Conservation (phyloP, 768 basidiomycete species). For the Kwoniella heveanensis region DNA sequence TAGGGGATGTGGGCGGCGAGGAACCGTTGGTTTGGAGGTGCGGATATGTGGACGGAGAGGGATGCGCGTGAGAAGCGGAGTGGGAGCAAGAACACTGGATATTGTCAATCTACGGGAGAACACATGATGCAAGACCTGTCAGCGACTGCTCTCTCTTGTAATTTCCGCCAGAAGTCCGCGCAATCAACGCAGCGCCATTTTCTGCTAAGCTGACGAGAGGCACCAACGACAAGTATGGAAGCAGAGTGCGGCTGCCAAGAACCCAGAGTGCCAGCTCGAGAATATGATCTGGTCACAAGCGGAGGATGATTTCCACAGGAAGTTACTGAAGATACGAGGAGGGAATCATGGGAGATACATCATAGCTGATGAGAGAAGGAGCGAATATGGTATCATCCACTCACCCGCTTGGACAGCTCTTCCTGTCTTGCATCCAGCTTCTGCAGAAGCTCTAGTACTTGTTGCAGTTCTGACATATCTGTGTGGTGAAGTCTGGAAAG, state of each 20-base stretch:
- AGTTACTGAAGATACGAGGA: too few species aligned
- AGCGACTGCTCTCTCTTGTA: neutral
- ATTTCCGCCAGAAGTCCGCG: too few species aligned
- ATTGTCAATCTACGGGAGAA: constrained; percentile 20
- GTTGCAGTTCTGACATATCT: constrained; percentile 26
- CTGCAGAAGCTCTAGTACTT: constrained; percentile 34
- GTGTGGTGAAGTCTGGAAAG: too few species aligned
- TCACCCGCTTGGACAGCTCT: constrained; percentile 30
- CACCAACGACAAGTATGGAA: too few species aligned
- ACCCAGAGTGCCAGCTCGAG: too few species aligned
- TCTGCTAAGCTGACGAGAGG: too few species aligned
- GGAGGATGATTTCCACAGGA: too few species aligned
- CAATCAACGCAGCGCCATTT: too few species aligned
- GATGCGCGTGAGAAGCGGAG: constrained; percentile 3
- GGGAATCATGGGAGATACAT: too few species aligned
- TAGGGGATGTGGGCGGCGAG: constrained; percentile 8
- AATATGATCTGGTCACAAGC: too few species aligned
- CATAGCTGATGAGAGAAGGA: neutral
- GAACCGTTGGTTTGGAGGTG: constrained; percentile 9
- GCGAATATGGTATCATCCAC: constrained; percentile 1
- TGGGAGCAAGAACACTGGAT: constrained; percentile 20
- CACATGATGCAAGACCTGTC: neutral
- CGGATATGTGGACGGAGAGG: constrained; percentile 21
- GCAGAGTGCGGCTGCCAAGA: too few species aligned
- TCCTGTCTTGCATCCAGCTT: constrained; percentile 36